Base-by-base conservation (phyloP, 2,329 filamentous ascomycete genomes). In the Paraconiothyrium sp. region DNA sequence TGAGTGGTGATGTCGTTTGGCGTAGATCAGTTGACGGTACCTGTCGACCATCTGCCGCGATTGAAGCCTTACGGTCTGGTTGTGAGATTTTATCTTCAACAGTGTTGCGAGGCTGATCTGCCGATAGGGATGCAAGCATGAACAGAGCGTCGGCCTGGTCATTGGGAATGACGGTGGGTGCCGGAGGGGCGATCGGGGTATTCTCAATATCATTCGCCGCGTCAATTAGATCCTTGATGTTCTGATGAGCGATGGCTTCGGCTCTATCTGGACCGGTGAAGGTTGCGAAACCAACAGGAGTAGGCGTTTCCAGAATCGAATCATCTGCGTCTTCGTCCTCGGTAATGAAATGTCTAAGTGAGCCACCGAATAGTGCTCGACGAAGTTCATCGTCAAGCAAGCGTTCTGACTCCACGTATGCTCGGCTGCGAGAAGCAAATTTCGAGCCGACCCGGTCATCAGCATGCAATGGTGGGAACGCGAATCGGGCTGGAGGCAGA, bases 251-350 rank as follows among this genome's bases (percentile, higher is more conserved):
- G 22, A 74, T 65, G 10, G 81, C 80, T 48, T 78, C 74, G n/a
- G 79, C 73, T 37, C 82, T 78, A 54, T 78, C 72, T 32, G 76
- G 74, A 13, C 73, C 75, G 65, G 79, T 78, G 67, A 79, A 82
- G 37, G 72, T 71, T 7, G 81, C 81, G 64, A 83, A 84, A 7
- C 73, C 72, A 43, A 63, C 64, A 27, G 72, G 63, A 47, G 67
- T 47, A 24, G 72, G 64, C 46, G 67, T 46, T n/a, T 70, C 66
- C 24, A 74, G 68, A 47, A 74, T 71, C 0, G 72, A 68, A 55
- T 76, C 73, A 46, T 77, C 71, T n/a, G 71, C 69, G 32, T 78
- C 78, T 16, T 73, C 70, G 24, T 79, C 62, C 16, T 69, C 61
- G 5, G 66, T 65, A 22, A 76, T 65, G 60, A 75, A 77, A 9